A percentile compares a stretch with the other conserved stretches of the same genome.
phyloP scores from a whole-genome alignment of 192 early-diverging fungal genomes.

The Coemansia sp. region DNA sequence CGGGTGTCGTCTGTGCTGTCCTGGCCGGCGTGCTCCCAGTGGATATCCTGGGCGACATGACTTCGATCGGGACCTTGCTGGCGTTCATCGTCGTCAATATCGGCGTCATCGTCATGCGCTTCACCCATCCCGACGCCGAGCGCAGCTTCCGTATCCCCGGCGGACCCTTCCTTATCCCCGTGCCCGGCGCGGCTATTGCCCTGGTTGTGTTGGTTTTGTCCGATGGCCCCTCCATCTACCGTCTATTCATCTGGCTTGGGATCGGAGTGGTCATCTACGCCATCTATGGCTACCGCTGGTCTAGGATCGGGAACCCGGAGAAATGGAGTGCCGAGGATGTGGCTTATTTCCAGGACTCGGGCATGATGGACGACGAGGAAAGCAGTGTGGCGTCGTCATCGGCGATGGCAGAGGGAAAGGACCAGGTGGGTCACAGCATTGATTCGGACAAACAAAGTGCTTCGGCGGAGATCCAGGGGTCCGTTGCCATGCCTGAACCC shows the following conservation, averaged over 20 bases:
- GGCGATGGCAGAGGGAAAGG: neutral
- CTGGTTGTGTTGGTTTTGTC: constrained; percentile 64
- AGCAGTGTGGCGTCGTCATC: neutral
- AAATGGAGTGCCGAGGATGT: constrained; percentile 37
- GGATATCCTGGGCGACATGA: constrained; percentile 77
- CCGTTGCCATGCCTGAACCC: neutral
- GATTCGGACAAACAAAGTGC: neutral
- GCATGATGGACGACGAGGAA: constrained; percentile 5
- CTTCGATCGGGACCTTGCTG: constrained; percentile 77
- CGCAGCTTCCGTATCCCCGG: constrained; percentile 68
- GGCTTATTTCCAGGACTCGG: constrained; percentile 31
- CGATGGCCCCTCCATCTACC: constrained; percentile 58
- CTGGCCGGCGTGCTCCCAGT: constrained; percentile 71
- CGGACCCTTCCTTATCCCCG: constrained; percentile 59
- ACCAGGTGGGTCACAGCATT: neutral
- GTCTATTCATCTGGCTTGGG: constrained; percentile 72
- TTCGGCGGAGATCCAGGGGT: too few species aligned
- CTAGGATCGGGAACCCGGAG: constrained; percentile 57
- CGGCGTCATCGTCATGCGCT: constrained; percentile 68
- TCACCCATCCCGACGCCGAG: constrained; percentile 60
- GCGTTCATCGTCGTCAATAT: constrained; percentile 81
- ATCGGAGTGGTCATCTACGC: constrained; percentile 75
- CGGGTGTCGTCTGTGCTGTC: constrained; percentile 61
- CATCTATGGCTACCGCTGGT: constrained; percentile 59
- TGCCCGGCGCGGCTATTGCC: constrained; percentile 55